Evolutionary conservation across 73 alveolate species (phyloP).

Genomic region (Paramecium bursaria): DNA sequence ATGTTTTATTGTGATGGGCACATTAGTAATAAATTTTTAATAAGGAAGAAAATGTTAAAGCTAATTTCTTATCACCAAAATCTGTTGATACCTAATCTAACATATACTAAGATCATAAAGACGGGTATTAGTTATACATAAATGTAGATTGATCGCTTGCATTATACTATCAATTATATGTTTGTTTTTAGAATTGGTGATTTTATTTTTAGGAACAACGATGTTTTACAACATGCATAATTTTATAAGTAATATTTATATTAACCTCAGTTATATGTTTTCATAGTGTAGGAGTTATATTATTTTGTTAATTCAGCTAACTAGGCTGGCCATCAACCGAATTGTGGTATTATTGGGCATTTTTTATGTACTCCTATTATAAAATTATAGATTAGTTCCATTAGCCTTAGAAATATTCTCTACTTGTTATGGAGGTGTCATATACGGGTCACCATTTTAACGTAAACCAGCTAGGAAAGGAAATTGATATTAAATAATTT

Average conservation of each 20-base stretch:
- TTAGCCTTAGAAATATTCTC: slow-evolving; percentile 21
- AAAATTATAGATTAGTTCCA: slow-evolving; percentile 4
- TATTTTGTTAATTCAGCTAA: not conserved
- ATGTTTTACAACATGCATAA: slow-evolving; percentile 35
- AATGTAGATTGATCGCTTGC: not conserved
- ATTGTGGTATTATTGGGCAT: slow-evolving; percentile 57
- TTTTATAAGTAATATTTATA: not conserved
- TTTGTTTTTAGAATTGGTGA: not conserved
- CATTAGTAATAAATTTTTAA: not conserved
- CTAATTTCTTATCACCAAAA: too few species aligned
- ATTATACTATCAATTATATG: slow-evolving; percentile 21
- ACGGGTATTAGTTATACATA: not conserved
- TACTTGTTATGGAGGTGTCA: slow-evolving; percentile 13
- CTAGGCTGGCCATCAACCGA: slow-evolving; percentile 45
- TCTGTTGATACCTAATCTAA: too few species aligned
- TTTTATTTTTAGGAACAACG: slow-evolving; percentile 9
- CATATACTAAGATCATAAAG: not conserved
- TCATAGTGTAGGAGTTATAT: slow-evolving; percentile 10
- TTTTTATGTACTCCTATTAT: slow-evolving; percentile 5
- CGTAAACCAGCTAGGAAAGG: slow-evolving; percentile 46
- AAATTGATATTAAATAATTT: slow-evolving; percentile 1
- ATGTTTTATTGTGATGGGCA: slow-evolving; percentile 32
- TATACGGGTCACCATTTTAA: slow-evolving; percentile 40
- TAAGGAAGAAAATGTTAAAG: slow-evolving; percentile 40
- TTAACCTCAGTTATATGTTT: not conserved